Percentiles rank a stretch among this genome's conserved stretches.
Conservation (phyloP, 2,329 filamentous ascomycete species). For the Penicillium sp. region DNA sequence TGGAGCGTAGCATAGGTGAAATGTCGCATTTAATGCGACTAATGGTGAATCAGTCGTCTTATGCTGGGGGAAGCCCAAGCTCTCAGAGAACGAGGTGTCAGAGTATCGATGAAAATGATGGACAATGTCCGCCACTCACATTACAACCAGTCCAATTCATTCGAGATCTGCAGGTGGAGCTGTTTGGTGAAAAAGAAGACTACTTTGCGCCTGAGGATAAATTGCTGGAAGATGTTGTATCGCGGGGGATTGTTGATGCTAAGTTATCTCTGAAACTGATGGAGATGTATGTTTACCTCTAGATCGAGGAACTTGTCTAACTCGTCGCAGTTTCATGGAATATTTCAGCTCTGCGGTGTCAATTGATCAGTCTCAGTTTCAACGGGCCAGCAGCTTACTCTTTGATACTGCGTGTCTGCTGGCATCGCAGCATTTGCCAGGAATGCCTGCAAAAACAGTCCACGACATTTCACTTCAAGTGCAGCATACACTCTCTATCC, state of each 20-base stretch:
- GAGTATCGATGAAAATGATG: conserved; percentile 23
- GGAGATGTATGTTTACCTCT: conserved; percentile 24
- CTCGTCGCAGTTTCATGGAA: conserved; percentile 16
- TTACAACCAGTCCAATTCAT: conserved; percentile 31
- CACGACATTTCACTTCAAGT: conserved; percentile 30
- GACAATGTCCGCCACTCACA: conserved; percentile 20
- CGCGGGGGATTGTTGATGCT: conserved; percentile 28
- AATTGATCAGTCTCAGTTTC: conserved; percentile 27
- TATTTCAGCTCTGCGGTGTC: conserved; percentile 32
- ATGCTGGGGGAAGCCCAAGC: conserved; percentile 13
- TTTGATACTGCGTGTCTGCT: conserved; percentile 33
- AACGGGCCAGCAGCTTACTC: conserved; percentile 28
- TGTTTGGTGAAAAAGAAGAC: conserved; percentile 25
- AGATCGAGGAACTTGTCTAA: not conserved
- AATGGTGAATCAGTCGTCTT: conserved; percentile 25
- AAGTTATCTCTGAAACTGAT: conserved; percentile 30
- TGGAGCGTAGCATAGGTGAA: conserved; percentile 32
- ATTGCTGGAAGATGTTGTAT: conserved; percentile 23
- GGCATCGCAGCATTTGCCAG: conserved; percentile 31
- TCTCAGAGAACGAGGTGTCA: conserved; percentile 18
- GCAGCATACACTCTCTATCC: conserved; percentile 28
- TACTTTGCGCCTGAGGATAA: conserved; percentile 19
- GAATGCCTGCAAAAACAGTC: conserved; percentile 24
- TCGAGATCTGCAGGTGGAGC: conserved; percentile 30
- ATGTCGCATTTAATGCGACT: conserved; percentile 33